Conservation (phyloP, 768 basidiomycete species). For the Amanita rimosa region DNA sequence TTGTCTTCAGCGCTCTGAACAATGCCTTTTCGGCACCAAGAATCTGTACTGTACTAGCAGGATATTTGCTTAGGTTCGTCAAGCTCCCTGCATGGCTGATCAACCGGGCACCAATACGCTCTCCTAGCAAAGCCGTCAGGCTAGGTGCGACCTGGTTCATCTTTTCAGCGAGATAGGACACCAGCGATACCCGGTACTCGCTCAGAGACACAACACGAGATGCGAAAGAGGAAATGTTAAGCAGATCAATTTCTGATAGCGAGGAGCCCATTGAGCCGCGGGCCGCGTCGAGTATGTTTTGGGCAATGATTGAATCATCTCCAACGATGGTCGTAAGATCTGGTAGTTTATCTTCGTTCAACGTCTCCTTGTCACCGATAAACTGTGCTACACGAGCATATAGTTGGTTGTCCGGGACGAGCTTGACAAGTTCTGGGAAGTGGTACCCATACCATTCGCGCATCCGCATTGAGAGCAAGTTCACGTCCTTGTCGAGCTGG, state of each 20-base stretch:
- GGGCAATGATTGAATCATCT: constrained; percentile 76
- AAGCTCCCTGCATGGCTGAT: constrained; percentile 96
- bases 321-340: constrained; percentile 73
- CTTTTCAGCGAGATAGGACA: constrained; percentile 86
- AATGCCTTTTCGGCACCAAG: constrained; percentile 96
- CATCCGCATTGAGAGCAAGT: constrained; percentile 96
- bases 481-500: constrained; percentile 99
- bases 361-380: constrained; percentile 80
- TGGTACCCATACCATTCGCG: constrained; percentile 99
- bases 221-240: constrained; percentile 92
- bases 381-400: constrained; percentile 81
- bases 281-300: constrained; percentile 91
- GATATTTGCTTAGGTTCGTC: constrained; percentile 96
- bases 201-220: constrained; percentile 82
- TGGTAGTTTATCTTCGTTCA: constrained; percentile 70
- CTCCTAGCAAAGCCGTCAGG: constrained; percentile 81
- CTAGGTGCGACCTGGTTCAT: constrained; percentile 97
- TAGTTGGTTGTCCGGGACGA: constrained; percentile 91
- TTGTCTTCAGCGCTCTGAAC: constrained; percentile 95
- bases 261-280: constrained; percentile 91
- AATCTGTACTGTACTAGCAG: constrained; percentile 96
- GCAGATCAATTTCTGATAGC: constrained; percentile 85
- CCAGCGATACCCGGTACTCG: constrained; percentile 87
- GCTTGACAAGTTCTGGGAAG: constrained; percentile 90
- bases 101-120: constrained; percentile 83